Evolutionary conservation across 2,329 filamentous ascomycete genomes (phyloP), one percentile per base, ranked within the genome.

Genomic region (Phialemoniopsis sp.): DNA sequence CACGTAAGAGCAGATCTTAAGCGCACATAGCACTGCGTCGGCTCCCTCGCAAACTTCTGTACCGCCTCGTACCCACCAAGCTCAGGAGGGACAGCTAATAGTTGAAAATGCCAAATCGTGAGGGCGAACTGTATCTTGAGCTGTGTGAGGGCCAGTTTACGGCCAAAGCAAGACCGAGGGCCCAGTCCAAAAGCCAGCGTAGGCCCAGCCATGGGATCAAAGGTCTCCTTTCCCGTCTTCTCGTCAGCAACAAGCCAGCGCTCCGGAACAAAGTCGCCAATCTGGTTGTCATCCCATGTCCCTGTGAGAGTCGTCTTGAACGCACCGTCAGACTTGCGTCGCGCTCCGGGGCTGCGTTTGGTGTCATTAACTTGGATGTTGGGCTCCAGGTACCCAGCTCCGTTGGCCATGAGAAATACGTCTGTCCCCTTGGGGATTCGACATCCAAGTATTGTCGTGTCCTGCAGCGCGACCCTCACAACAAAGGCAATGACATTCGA

Each of bases 101-200:
- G 37, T 41, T 60, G 50, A 43, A 68, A 66, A 34, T 58, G 55
- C 64, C 63, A 67, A 9, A 62, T 48, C 29, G 65, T 44, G 36
- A 67, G 41, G 16, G 57, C 58, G 28, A 63, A 48, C 36, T 60
- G 43, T 13, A 62, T 57, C 29, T 52, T 50, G 43, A 68, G 29
- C 45, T 62, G 50, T 26, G 63, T 28, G 26, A 62, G 53, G 2
- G 60, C 64, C 42, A 68, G 41, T 45, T 49, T 57, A 37, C 54
- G 55, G 0, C 65, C 64, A 34, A 58, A 68, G 36, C 66, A 68
- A 1, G 56, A 57, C 4, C 66, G 46, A 3, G 56, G 52, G 0
- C 66, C 66, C 8, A 55, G 32, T 0, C 62, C 59, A 45, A 68
- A 68, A 0, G 57, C 49, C 16, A 36, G 19, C 17, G 17, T 4